Base-by-base conservation (phyloP, 371 early-diverging fungal species). In the Nematocida sp. region DNA sequence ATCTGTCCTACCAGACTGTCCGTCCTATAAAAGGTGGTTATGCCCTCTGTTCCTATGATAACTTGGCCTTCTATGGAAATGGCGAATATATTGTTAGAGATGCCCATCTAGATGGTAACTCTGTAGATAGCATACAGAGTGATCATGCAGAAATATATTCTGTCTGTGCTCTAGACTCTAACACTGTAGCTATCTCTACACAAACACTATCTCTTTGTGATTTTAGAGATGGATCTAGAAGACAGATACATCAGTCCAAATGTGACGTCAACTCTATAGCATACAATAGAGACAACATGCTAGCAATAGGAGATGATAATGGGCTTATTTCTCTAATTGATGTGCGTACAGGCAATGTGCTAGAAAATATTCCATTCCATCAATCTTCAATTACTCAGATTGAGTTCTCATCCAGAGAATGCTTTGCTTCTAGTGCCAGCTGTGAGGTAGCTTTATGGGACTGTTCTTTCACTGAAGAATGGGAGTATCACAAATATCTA, bases 381-480 rank as follows among this genome's bases (percentile, higher is more conserved):
- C 55, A 75, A 40, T 77, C 79, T 23, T 78, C 81, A 2, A 77
- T 83, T 48, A 49, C 65, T 11, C 46, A 52, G 13, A 37, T 80
- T 31, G 58, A 38, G 37, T 83, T 78, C 65, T 58, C 52, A n/a
- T 75, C 77, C 41, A 29, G 43, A 2, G 80, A 80, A 17, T 51
- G 76, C n/a, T 81, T 83, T 75, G 65, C 47, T 2, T 57, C 74
- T 15, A 45, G 66, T 29, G 65, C 77, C 49, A 80, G 80, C 48
- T 79, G 80, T 48, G 80, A 83, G 41, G 35, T 83, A 21, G 75
- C 60, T 46, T 38, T 83, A 5, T 83, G 81, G 81, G 83, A 83
- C 61, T 76, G 48, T 13, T 47, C 75, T 31, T 64, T 81, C 41
- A 65, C 65, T 13, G 83, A 82, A 15, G 81, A 78, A 17, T 79